Base-by-base conservation (phyloP, 2,329 filamentous ascomycete species). In the Acarospora socialis region DNA sequence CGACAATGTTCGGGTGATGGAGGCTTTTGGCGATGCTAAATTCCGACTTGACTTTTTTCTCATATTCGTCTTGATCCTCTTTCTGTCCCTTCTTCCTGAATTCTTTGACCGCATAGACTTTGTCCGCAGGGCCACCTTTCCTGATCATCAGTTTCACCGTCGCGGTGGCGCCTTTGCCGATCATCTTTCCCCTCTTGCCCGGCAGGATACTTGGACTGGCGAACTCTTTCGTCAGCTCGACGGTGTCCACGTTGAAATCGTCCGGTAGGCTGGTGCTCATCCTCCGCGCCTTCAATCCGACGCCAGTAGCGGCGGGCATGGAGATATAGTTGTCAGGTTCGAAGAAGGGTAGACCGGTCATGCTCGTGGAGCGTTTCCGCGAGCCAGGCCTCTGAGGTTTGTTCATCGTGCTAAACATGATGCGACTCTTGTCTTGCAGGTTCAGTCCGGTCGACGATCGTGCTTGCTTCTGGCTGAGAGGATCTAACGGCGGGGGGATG, bases 21-120 rank as follows among this genome's bases (percentile, higher is more conserved):
- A 86, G 59, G 42, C 79, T 82, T 60, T 86, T 86, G 38, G 81
- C 81, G 42, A 92, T 84, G 53, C 76, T 82, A 58, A 75, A 93
- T 52, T 93, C 84, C 1, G 81, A 86, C 55, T 87, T 92, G 60
- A 92, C 81, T 62, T 92, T 90, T 56, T 82, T 77, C 43, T 81
- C 70, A 53, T 92, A 92, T 30, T 90, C 81, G 18, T 73, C 67
- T 39, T 70, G 63, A 7, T 69, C 73, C 50, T 92, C 83, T 23
- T 67, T 65, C 20, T 68, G 65, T 21, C 73, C 73, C 53, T 80
- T 79, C 42, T 71, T 69, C 7, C 82, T 73, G 52, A 92, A 92
- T 48, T 90, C 81, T 58, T 93, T 93, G 44, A 92, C 82, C 0
- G 84, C 84, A 43, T 78, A 86, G 5, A 83, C 56, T 46, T 82